Percentiles rank a stretch among this genome's conserved stretches.
Evolutionary conservation across 2,329 filamentous ascomycete genomes (phyloP).

Genomic region (Xylariaceae sp.): DNA sequence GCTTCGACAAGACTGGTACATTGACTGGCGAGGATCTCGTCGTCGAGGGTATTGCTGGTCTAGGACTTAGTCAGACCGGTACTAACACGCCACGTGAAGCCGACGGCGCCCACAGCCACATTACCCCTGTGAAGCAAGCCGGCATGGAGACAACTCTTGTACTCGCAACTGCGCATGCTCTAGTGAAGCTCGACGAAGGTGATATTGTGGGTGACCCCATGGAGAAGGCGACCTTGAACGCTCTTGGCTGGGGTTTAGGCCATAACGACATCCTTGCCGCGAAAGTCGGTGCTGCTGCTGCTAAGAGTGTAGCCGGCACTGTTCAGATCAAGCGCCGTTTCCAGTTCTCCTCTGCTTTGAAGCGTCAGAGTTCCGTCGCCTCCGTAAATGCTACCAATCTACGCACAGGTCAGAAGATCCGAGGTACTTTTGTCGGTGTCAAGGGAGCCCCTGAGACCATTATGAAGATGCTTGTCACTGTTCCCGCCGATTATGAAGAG

Average conservation of each 20-base stretch:
- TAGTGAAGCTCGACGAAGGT: constrained; percentile 94
- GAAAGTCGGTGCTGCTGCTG: constrained; percentile 48
- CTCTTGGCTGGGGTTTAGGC: constrained; percentile 89
- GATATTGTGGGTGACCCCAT: constrained; percentile 97
- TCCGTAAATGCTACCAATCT: constrained; percentile 69
- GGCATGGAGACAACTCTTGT: constrained; percentile 84
- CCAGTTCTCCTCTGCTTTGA: constrained; percentile 94
- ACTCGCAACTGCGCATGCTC: constrained; percentile 86
- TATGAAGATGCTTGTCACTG: constrained; percentile 78
- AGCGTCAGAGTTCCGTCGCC: constrained; percentile 91
- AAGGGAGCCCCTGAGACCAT: constrained; percentile 98
- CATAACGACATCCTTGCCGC: constrained; percentile 78
- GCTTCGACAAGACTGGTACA: constrained; percentile 98
- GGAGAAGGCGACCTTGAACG: constrained; percentile 90
- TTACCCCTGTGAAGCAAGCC: constrained; percentile 65
- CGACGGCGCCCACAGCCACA: constrained; percentile 76
- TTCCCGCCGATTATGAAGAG: constrained; percentile 88
- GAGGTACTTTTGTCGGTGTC: constrained; percentile 86
- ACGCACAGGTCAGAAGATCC: constrained; percentile 68
- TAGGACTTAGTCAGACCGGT: constrained; percentile 65
- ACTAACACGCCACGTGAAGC: constrained; percentile 61
- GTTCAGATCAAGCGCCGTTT: constrained; percentile 96
- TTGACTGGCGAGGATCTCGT: constrained; percentile 94
- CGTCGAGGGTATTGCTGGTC: constrained; percentile 91
- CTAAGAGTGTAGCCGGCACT: constrained; percentile 56